Evolutionary conservation across 1,139 yeast species (phyloP), one percentile per base, ranked within the genome.

Genomic region (Saccharomyces pastorianus): DNA sequence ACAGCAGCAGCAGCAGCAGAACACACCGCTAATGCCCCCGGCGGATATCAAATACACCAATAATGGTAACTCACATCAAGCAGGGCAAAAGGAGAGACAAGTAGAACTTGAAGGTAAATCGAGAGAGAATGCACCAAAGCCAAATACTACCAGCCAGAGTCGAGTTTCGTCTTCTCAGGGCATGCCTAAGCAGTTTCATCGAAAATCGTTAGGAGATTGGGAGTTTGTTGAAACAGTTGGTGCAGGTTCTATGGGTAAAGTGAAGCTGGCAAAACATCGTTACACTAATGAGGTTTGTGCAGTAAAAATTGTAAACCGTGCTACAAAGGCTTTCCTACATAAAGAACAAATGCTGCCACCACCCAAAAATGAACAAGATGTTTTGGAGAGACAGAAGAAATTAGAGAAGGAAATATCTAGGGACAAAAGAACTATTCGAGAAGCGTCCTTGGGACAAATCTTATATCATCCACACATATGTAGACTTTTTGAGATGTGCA

Each of bases 241-340:
- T 51, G 96, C 98, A 4, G 99, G 99, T 2, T 88, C 96, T 1
- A 93, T 93, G 99, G 99, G 99, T 55, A 95, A 93, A 70, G 99
- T 93, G 51, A 93, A 93, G 71, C 76, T 93, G 49, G 98, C 98
- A 2, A 85, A 82, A 63, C 96, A 91, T 72, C 81, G 88, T 60
- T 70, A 83, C 14, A 51, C 44, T 0, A 80, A 81, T 55, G 96
- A 89, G 66, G 77, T 86, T 28, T 90, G 96, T 71, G 98, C 93
- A 0, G 87, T 87, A 26, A 87, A 87, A 66, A 87, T 87, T 55
- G 90, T 87, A 34, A 89, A 90, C 6, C 73, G 93, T 60, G 93
- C 93, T 6, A 85, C 91, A 1, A 83, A 84, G 63, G 75, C 85
- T 27, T 85, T 85, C 71, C 83, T 83, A 62, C 78, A 95, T 63